Evolutionary conservation across 495 filamentous ascomycete species (phyloP).

Genomic region (Collariella sp.): DNA sequence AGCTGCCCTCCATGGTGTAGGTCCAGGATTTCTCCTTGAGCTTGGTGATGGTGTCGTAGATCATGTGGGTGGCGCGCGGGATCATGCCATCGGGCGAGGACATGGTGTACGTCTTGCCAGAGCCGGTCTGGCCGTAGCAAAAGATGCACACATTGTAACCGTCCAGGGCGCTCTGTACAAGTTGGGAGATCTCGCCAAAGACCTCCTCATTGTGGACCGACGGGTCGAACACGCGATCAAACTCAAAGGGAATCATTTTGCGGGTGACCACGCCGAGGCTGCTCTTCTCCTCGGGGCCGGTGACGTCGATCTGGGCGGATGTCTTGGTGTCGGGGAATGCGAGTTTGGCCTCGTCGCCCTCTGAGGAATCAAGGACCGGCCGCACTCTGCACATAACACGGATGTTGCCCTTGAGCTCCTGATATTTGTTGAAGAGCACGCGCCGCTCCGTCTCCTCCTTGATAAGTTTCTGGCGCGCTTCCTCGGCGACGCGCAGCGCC

Average conservation of each 20-base stretch:
- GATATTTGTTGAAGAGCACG: constrained; percentile 93
- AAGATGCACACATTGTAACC: constrained; percentile 99
- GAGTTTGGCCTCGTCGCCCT: constrained; percentile 56
- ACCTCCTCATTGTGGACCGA: constrained; percentile 70
- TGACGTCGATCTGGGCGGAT: constrained; percentile 73
- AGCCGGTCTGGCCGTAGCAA: constrained; percentile 96
- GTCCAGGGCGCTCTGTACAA: constrained; percentile 92
- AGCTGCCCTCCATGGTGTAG: constrained; percentile 89
- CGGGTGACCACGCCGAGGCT: constrained; percentile 66
- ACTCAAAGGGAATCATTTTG: constrained; percentile 77
- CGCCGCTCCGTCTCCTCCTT: constrained; percentile 85
- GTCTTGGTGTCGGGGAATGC: constrained; percentile 74
- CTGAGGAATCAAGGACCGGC: constrained; percentile 55
- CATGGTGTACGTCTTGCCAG: constrained; percentile 97
- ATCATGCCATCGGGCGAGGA: constrained; percentile 92
- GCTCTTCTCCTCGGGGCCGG: constrained; percentile 74
- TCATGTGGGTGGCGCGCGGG: constrained; percentile 81
- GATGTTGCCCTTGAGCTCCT: constrained; percentile 98
- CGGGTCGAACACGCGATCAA: constrained; percentile 88
- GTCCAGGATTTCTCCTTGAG: constrained; percentile 88
- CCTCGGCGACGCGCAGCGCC: constrained; percentile 56
- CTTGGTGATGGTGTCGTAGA: constrained; percentile 74
- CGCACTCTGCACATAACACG: constrained; percentile 95
- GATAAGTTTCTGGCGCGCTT: constrained; percentile 72
- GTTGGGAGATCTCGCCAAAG: constrained; percentile 94